These are phyloP conservation scores for Begonia fuchsioides DNA, from an alignment of 306 rosid genomes.

Conservation along the genomic window DNA sequence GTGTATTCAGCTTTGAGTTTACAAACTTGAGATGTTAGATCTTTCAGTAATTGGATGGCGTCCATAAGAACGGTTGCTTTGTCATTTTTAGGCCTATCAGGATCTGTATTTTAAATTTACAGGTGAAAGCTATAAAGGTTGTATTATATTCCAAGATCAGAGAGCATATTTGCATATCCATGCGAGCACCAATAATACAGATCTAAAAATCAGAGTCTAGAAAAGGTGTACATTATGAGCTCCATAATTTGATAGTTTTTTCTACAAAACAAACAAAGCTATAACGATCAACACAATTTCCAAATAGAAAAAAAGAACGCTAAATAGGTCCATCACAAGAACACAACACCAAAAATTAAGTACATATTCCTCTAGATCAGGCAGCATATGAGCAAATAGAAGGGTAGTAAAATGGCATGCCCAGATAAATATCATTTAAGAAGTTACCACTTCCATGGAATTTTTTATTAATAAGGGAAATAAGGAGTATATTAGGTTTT, in stretches of 20 bases:
- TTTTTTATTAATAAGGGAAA: no score
- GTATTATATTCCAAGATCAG: neutral
- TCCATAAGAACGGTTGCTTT: slow-evolving; percentile 77
- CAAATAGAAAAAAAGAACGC: no score
- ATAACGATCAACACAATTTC: no score
- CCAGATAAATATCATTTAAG: no score
- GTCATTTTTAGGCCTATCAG: slow-evolving; percentile 90
- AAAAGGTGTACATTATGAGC: neutral
- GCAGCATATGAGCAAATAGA: no score
- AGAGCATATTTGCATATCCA: neutral
- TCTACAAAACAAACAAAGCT: no score
- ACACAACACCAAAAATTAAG: no score
- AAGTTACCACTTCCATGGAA: no score
- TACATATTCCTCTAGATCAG: no score
- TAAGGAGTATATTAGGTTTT: no score
- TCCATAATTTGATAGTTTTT: neutral
- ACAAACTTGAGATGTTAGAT: slow-evolving; percentile 49
- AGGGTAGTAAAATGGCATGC: no score
- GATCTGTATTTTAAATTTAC: slow-evolving; percentile 42
- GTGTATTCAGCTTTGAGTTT: slow-evolving; percentile 53
- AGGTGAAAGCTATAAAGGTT: slow-evolving; percentile 3
- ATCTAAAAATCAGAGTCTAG: neutral
- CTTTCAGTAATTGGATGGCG: slow-evolving; percentile 61
- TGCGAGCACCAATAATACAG: neutral
- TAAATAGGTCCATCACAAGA: no score